These are phyloP conservation scores for Acanthamoeba lenticulata DNA, from an alignment of 208 protist species.

Conservation along the genomic window DNA sequence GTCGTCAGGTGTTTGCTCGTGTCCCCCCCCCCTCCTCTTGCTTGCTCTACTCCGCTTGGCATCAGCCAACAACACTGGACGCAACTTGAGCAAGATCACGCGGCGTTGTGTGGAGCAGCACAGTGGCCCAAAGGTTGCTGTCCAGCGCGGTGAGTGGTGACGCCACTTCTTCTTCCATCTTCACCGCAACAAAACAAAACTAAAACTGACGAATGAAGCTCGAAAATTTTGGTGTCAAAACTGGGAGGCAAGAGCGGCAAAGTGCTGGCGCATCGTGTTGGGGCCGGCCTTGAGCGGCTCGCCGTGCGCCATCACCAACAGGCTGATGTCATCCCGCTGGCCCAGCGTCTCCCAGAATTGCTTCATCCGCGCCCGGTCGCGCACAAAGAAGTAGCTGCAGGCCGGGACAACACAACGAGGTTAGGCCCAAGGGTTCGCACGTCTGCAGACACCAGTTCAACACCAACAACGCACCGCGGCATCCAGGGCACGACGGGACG, in stretches of 20 bases:
- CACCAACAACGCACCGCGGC: too few relatives aligned
- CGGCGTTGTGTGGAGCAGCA: too few relatives aligned
- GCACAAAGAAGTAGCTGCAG: not conserved
- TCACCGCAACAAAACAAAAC: too few relatives aligned
- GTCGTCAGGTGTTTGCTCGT: not conserved
- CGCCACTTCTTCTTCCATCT: too few relatives aligned
- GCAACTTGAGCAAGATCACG: not conserved
- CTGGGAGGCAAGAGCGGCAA: not conserved
- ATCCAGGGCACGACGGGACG: not conserved
- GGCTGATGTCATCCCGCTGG: not conserved
- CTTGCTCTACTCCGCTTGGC: too few relatives aligned
- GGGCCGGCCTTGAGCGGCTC: not conserved
- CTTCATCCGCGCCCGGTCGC: not conserved
- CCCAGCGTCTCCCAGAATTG: not conserved
- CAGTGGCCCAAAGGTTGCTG: too few relatives aligned
- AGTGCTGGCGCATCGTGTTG: not conserved
- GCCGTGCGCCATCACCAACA: slow-evolving; percentile 40
- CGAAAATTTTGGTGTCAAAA: too few relatives aligned
- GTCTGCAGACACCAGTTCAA: too few relatives aligned
- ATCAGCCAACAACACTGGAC: too few relatives aligned
- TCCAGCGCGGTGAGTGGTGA: too few relatives aligned
- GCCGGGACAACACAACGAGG: not conserved
- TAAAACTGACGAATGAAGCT: too few relatives aligned
- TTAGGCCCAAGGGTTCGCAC: too few relatives aligned
- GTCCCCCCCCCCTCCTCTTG: not conserved